These are phyloP conservation scores for Quercus alba DNA, from an alignment of 306 rosid genomes.

Conservation along the genomic window DNA sequence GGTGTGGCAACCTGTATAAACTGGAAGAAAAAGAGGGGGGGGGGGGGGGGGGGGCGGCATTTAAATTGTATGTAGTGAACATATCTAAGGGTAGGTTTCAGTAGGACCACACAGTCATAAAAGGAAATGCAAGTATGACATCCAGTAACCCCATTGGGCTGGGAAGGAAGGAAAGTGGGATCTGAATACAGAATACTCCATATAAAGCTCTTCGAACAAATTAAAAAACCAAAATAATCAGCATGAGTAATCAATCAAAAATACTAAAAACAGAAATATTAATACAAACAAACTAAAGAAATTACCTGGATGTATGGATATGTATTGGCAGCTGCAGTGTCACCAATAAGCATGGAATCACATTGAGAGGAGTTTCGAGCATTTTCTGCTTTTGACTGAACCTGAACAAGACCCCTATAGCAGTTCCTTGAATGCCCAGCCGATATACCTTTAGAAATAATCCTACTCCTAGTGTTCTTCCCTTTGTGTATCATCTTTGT, in stretches of 20 bases:
- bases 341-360: constrained; percentile 97
- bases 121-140: not conserved
- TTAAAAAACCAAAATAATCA: not conserved
- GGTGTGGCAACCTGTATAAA: not conserved
- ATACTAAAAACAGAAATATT: not conserved
- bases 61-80: not conserved
- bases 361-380: constrained; percentile 88
- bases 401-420: constrained; percentile 92
- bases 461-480: constrained; percentile 84
- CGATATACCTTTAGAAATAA: constrained; percentile 90
- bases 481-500: constrained; percentile 98
- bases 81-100: not conserved
- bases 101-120: not conserved
- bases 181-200: not conserved
- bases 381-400: constrained; percentile 78
- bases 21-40: too few species aligned
- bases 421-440: constrained; percentile 85
- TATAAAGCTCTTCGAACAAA: not conserved
- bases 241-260: not conserved
- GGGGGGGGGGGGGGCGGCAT: too few species aligned
- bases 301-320: constrained; percentile 88
- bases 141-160: not conserved
- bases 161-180: not conserved
- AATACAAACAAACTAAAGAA: not conserved
- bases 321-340: constrained; percentile 85